Percentiles rank a stretch among this genome's conserved stretches.
Evolutionary conservation across 2,329 filamentous ascomycete genomes (phyloP).

Genomic region (Aspergillus uvarum): DNA sequence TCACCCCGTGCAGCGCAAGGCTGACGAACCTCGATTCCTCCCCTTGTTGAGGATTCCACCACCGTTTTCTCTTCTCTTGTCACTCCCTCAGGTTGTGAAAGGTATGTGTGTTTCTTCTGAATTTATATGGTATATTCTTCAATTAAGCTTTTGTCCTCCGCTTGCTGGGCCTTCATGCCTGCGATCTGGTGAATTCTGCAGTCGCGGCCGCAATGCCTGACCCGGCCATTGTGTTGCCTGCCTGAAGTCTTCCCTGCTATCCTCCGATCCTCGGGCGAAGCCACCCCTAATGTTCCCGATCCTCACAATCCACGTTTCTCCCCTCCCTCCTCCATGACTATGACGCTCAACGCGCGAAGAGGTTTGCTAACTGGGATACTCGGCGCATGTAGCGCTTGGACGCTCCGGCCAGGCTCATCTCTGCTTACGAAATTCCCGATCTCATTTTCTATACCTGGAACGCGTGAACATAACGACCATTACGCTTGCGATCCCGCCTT

Average conservation of each 20-base stretch:
- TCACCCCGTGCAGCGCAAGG: constrained; percentile 18
- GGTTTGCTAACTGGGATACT: constrained; percentile 19
- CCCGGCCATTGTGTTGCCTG: not conserved
- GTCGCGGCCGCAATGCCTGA: constrained; percentile 1
- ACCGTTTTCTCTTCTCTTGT: constrained; percentile 25
- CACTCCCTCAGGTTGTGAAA: constrained; percentile 33
- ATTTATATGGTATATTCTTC: not conserved
- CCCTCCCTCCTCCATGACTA: not conserved
- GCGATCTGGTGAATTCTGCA: not conserved
- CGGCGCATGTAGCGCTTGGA: constrained; percentile 25
- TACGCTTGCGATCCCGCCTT: not conserved
- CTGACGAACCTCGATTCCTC: constrained; percentile 16
- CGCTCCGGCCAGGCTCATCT: constrained; percentile 28
- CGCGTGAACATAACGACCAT: constrained; percentile 15
- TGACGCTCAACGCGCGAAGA: constrained; percentile 1
- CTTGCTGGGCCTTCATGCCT: not conserved
- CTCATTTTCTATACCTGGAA: constrained; percentile 10
- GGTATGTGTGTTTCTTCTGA: constrained; percentile 25
- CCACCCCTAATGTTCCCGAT: constrained; percentile 9
- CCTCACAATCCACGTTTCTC: not conserved
- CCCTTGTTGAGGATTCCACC: constrained; percentile 15
- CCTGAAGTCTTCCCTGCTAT: not conserved
- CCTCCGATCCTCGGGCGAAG: not conserved
- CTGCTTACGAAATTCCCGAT: constrained; percentile 14
- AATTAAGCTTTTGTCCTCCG: not conserved